Evolutionary conservation across 257 asterid species (phyloP), one percentile per base, ranked within the genome.

Genomic region (Buddleja alternifolia): DNA sequence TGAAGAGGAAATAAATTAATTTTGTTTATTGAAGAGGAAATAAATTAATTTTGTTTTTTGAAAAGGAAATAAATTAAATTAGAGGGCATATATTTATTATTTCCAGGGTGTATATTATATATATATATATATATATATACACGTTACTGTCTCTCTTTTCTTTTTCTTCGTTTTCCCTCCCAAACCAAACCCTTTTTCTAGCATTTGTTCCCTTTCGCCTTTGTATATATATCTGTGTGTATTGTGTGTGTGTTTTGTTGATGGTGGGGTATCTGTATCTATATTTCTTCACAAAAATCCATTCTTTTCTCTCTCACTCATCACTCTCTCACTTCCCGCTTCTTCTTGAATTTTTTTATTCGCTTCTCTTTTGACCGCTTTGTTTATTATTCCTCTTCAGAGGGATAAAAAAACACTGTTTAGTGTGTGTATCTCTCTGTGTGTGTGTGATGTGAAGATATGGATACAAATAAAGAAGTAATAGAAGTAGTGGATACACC

Each of bases 401-500:
- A 54, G 82, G 78, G 76, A n/a, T n/a, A n/a, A n/a, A n/a, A 54
- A 60, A 72, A 40, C 11, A 68, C 76, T 62, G 81, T 69, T 53
- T 51, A 23, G 36, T 66, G 65, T 71, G 66, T 67, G 19, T 48
- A 56, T 54, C 23, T 46, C 62, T 54, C 32, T 46, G 76, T 29
- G 57, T 51, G 51, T 65, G 60, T 42, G 59, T 69, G 76, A 37
- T 34, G 63, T 25, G 36, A 36, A 63, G 32, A n/a, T 7, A 12
- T 17, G 17, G 41, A 60, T 11, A 55, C 7, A 23, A n/a, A 3
- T 32, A 48, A 12, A 6, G 82, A 77, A 21, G 84, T 70, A 57
- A 72, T 24, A 34, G 88, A 71, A 71, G 85, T 70, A 62, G 88
- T 88, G 97, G 96, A 81, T 58, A 94, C 97, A 16, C 99, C 97